Percentiles rank a stretch among this genome's conserved stretches.
Conservation (phyloP, 2,329 filamentous ascomycete genomes). For the Metarhizium humberi region DNA sequence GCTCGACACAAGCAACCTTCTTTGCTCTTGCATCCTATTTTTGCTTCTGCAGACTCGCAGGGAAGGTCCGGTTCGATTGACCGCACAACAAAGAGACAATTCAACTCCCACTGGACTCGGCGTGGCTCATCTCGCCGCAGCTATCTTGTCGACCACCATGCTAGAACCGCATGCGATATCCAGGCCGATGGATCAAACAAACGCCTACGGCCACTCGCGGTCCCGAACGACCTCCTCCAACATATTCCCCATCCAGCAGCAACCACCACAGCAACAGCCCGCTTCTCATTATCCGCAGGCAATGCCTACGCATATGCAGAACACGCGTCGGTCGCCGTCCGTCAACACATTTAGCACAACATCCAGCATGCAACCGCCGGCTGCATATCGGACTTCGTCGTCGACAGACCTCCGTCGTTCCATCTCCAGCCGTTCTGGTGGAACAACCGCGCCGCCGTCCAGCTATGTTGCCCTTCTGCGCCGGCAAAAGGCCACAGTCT, state of each 20-base stretch:
- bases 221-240: constrained; percentile 49
- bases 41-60: not conserved
- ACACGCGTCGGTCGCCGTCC: constrained; percentile 49
- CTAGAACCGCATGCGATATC: constrained; percentile 22
- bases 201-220: constrained; percentile 42
- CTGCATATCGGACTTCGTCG: constrained; percentile 46
- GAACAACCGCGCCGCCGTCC: constrained; percentile 43
- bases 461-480: constrained; percentile 93
- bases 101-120: not conserved
- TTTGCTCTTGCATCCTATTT: not conserved
- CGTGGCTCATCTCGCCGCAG: not conserved
- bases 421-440: constrained; percentile 67
- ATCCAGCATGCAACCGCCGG: constrained; percentile 56
- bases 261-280: constrained; percentile 12
- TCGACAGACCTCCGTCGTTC: constrained; percentile 60
- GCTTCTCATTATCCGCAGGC: constrained; percentile 6
- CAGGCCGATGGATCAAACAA: constrained; percentile 23
- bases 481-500: constrained; percentile 95
- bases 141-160: constrained; percentile 12
- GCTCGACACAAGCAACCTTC: not conserved
- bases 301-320: constrained; percentile 4
- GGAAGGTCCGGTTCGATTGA: not conserved
- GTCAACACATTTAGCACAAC: constrained; percentile 62
- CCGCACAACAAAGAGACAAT: not conserved
- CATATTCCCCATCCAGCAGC: constrained; percentile 32